A percentile compares a stretch with the other conserved stretches of the same genome.
Evolutionary conservation across 768 basidiomycete species (phyloP).

Genomic region (Panaeolus cyanescens): DNA sequence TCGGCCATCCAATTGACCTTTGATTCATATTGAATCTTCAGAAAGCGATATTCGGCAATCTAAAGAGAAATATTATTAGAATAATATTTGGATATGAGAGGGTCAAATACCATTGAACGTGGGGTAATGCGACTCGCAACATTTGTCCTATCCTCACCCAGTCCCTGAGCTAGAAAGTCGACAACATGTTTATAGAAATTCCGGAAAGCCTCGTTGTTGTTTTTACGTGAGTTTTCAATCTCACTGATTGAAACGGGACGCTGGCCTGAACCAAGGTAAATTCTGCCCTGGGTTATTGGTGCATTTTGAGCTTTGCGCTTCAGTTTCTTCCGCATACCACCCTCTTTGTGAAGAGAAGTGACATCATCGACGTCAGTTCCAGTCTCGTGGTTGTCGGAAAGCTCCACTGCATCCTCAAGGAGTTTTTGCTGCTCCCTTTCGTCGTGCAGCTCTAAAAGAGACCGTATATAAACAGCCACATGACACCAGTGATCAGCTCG

Average conservation of each 20-base stretch:
- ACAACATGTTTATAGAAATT: constrained; percentile 8
- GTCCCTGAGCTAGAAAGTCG: constrained; percentile 6
- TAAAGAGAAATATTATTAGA: too few relatives aligned
- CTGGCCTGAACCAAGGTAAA: too few relatives aligned
- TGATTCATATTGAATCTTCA: constrained; percentile 26
- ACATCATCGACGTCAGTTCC: not conserved
- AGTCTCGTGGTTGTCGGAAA: not conserved
- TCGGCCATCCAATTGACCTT: constrained; percentile 21
- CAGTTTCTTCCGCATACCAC: not conserved
- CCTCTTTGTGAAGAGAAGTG: not conserved
- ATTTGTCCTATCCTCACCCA: not conserved
- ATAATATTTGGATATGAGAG: too few relatives aligned
- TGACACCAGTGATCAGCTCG: constrained; percentile 12
- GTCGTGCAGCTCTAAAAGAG: too few relatives aligned
- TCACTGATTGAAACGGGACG: too few relatives aligned
- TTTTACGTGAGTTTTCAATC: too few relatives aligned
- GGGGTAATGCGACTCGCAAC: too few relatives aligned
- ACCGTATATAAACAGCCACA: constrained; percentile 12
- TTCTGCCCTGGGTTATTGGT: too few relatives aligned
- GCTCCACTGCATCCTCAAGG: not conserved
- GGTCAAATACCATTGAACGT: not conserved
- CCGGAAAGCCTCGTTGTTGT: constrained; percentile 5
- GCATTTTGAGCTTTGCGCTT: too few relatives aligned
- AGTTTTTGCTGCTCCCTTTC: not conserved
- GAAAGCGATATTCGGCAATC: constrained; percentile 19